A percentile compares a stretch with the other conserved stretches of the same genome.
Conservation (phyloP, 768 basidiomycete species). For the Kwoniella dendrophila region DNA sequence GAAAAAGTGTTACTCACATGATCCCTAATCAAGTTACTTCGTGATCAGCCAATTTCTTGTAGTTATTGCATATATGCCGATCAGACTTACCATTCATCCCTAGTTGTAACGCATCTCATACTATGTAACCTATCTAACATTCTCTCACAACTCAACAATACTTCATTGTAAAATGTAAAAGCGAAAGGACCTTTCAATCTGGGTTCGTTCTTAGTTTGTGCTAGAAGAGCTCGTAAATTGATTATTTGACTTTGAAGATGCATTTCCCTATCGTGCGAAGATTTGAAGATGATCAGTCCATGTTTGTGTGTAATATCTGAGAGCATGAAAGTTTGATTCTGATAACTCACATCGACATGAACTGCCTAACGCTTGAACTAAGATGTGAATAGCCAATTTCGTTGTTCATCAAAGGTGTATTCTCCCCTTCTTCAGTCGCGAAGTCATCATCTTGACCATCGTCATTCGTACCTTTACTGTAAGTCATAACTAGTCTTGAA, state of each 20-base stretch:
- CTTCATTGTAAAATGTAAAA: slow-evolving; percentile 70
- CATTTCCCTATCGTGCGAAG: slow-evolving; percentile 84
- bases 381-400: slow-evolving; percentile 29
- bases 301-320: too few relatives aligned
- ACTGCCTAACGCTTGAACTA: slow-evolving; percentile 60
- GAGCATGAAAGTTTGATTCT: too few relatives aligned
- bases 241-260: slow-evolving; percentile 90
- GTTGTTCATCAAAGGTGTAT: slow-evolving; percentile 53
- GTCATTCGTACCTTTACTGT: slow-evolving; percentile 61
- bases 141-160: slow-evolving; percentile 54
- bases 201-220: slow-evolving; percentile 88
- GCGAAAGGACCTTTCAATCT: slow-evolving; percentile 96
- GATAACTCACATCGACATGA: slow-evolving; percentile 81
- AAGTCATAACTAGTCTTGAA: slow-evolving; percentile 83
- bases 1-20: slow-evolving; percentile 60
- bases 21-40: slow-evolving; percentile 61
- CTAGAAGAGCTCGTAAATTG: slow-evolving; percentile 77
- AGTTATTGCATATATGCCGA: background rate
- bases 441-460: background rate
- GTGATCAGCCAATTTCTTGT: slow-evolving; percentile 4
- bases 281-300: too few relatives aligned
- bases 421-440: slow-evolving; percentile 11
- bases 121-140: slow-evolving; percentile 71
- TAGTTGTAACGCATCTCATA: slow-evolving; percentile 94
- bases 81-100: slow-evolving; percentile 77